Percentiles rank a stretch among this genome's conserved stretches.
These are phyloP conservation scores for Goffeauzyma gilvescens DNA, from an alignment of 768 basidiomycete species.

Conservation along the genomic window DNA sequence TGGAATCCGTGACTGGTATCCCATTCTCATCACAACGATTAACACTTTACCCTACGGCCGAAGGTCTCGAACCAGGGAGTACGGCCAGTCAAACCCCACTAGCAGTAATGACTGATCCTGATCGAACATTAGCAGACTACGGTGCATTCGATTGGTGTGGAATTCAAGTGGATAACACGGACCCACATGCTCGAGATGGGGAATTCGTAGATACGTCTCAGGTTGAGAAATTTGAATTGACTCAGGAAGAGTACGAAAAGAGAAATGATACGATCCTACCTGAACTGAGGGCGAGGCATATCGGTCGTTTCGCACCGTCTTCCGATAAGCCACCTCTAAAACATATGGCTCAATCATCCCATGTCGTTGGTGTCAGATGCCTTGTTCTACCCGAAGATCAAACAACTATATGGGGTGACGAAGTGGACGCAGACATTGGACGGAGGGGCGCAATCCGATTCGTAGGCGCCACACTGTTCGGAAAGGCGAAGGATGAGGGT, in stretches of 20 bases:
- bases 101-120: conserved; percentile 46
- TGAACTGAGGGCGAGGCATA: conserved; percentile 66
- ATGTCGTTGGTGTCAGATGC: conserved; percentile 4
- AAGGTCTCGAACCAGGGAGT: conserved; percentile 30
- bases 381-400: neutral
- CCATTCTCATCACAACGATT: conserved; percentile 54
- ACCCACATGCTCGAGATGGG: conserved; percentile 57
- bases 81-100: conserved; percentile 31
- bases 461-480: conserved; percentile 62
- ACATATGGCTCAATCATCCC: conserved; percentile 3
- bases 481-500: conserved; percentile 31
- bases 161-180: conserved; percentile 58
- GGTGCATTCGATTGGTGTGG: conserved; percentile 58
- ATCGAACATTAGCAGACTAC: conserved; percentile 52
- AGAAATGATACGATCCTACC: conserved; percentile 69
- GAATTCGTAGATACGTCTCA: conserved; percentile 66
- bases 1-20: conserved; percentile 83
- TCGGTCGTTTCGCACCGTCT: conserved; percentile 59
- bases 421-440: conserved; percentile 42
- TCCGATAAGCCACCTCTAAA: neutral
- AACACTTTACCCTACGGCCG: conserved; percentile 43
- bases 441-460: conserved; percentile 75
- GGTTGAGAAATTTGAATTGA: conserved; percentile 84
- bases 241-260: conserved; percentile 58
- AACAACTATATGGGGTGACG: no score